These are phyloP conservation scores for Berkeleyomyces rouxiae DNA, from an alignment of 2,329 filamentous ascomycete genomes.

Conservation along the genomic window DNA sequence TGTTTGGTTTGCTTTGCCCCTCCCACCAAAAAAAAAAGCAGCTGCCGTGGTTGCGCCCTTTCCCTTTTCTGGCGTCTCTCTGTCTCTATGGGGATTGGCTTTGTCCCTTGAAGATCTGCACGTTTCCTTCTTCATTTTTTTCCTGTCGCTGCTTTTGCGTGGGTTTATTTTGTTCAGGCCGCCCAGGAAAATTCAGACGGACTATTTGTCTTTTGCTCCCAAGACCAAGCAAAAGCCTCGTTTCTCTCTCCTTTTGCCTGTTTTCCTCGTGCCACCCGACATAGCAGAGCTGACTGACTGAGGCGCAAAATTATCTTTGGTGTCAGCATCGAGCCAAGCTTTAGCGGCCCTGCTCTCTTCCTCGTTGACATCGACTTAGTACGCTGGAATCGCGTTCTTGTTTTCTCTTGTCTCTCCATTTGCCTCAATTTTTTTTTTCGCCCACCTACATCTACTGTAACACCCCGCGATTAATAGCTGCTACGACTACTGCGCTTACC, in stretches of 20 bases:
- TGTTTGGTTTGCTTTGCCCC: background rate
- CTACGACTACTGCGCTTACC: background rate
- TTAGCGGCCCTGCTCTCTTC: background rate
- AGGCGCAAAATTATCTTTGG: background rate
- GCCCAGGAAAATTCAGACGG: background rate
- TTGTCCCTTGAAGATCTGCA: conserved; percentile 1
- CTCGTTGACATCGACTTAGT: background rate
- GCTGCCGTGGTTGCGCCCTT: background rate
- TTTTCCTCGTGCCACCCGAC: too few relatives aligned
- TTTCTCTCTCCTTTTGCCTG: background rate
- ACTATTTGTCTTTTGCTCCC: background rate
- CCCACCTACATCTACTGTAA: background rate
- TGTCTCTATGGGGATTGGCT: background rate
- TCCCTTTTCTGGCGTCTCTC: background rate
- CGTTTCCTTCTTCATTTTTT: background rate
- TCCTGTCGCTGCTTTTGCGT: background rate
- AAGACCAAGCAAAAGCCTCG: background rate
- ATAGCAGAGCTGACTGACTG: too few relatives aligned
- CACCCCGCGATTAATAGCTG: background rate
- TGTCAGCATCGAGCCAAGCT: background rate
- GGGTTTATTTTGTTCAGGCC: background rate
- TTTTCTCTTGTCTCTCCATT: background rate
- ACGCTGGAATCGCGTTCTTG: background rate
- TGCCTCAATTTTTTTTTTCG: background rate
- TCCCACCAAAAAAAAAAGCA: background rate